Percentiles rank a stretch among this genome's conserved stretches.
Conservation (phyloP, 352 stramenopile genomes). For the Phytophthora constricta region DNA sequence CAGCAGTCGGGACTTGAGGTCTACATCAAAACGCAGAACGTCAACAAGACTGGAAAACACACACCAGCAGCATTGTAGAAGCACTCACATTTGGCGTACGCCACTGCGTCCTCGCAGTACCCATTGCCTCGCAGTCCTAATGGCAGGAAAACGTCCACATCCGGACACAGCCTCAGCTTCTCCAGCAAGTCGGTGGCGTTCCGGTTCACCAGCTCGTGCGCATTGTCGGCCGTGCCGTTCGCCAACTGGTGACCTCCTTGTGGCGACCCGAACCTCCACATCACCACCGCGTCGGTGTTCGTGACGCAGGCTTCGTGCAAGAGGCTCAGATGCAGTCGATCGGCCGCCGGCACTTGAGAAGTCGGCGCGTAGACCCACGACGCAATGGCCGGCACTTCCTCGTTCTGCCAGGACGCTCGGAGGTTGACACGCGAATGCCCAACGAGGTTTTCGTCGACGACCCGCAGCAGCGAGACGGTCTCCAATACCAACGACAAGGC, state of each 20-base stretch:
- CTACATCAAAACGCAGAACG: conserved; percentile 14
- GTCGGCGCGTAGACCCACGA: conserved; percentile 4
- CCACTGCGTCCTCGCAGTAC: conserved; percentile 75
- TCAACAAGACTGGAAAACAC: background rate
- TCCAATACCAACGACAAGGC: conserved; percentile 24
- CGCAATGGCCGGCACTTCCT: background rate
- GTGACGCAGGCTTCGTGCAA: conserved; percentile 45
- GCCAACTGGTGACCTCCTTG: conserved; percentile 6
- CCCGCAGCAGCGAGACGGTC: conserved; percentile 8
- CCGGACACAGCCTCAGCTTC: conserved; percentile 51
- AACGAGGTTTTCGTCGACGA: background rate
- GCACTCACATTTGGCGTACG: conserved; percentile 64
- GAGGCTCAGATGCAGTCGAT: conserved; percentile 42
- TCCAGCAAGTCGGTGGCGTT: conserved; percentile 46
- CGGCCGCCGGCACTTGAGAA: conserved; percentile 20
- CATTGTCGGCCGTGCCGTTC: conserved; percentile 17
- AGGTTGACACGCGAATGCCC: conserved; percentile 9
- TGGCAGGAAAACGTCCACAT: conserved; percentile 73
- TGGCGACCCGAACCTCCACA: conserved; percentile 35
- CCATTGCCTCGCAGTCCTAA: conserved; percentile 51
- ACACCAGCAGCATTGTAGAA: background rate
- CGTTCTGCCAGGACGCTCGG: background rate
- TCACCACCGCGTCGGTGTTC: conserved; percentile 38
- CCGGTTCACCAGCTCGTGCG: conserved; percentile 12
- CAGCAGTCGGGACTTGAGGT: conserved; percentile 45